Evolutionary conservation across 129 eudicot species (phyloP).

Genomic region (Escallonia herrerae): DNA sequence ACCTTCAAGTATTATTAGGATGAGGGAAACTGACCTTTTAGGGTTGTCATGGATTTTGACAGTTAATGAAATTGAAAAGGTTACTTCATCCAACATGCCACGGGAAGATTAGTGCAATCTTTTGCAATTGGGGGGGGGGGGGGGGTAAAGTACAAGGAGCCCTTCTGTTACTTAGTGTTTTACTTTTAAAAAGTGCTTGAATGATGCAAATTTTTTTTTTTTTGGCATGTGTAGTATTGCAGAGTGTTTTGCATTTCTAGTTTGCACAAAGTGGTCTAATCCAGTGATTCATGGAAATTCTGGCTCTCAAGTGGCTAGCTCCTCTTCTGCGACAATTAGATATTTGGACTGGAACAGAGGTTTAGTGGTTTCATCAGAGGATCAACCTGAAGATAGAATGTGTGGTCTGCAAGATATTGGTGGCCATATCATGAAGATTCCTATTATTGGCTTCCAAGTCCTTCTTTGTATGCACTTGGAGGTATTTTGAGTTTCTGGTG

Average conservation of each 20-base stretch:
- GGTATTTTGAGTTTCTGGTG: constrained; percentile 35
- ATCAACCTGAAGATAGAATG: constrained; percentile 45
- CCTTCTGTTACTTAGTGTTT: no score
- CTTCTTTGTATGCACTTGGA: constrained; percentile 89
- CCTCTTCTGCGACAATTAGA: constrained; percentile 73
- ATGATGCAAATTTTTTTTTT: constrained; percentile 1
- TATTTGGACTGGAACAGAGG: constrained; percentile 89
- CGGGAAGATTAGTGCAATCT: no score
- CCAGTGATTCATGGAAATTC: constrained; percentile 69
- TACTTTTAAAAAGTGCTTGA: no score
- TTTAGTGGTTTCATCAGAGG: constrained; percentile 62
- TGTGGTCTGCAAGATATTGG: constrained; percentile 83
- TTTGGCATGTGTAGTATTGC: constrained; percentile 70
- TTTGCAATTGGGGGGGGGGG: no score
- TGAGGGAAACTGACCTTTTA: no score
- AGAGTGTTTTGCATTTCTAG: constrained; percentile 93
- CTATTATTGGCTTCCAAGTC: constrained; percentile 68
- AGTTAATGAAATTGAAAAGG: no score
- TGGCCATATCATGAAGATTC: constrained; percentile 90
- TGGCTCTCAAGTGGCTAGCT: constrained; percentile 44
- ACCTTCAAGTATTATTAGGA: no score
- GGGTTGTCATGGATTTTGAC: no score
- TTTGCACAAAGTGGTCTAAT: constrained; percentile 96
- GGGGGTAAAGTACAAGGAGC: no score
- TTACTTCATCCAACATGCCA: no score